phyloP scores from a whole-genome alignment of 2,329 filamentous ascomycete species.

The Arthrobotrys musiformis region DNA sequence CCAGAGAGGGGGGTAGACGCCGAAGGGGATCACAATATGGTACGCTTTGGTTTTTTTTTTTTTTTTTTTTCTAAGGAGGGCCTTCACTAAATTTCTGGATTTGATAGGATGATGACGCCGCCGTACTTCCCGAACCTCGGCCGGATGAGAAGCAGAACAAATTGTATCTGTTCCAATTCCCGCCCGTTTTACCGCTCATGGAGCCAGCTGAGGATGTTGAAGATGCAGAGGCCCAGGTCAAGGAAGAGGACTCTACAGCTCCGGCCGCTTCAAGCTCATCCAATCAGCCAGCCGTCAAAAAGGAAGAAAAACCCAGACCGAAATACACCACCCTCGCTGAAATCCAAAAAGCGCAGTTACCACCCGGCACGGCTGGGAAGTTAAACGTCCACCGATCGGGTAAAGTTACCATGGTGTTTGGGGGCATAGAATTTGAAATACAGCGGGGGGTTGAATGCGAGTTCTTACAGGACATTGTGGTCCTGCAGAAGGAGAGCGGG shows the following conservation, averaged over 20 bases:
- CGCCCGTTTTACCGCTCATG: conserved; percentile 58
- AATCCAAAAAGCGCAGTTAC: conserved; percentile 62
- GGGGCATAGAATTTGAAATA: conserved; percentile 70
- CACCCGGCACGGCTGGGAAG: conserved; percentile 70
- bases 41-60: too few species aligned
- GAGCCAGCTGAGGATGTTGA: conserved; percentile 27
- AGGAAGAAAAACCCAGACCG: conserved; percentile 14
- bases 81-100: too few species aligned
- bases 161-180: conserved; percentile 59
- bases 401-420: conserved; percentile 72
- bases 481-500: conserved; percentile 60
- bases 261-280: conserved; percentile 20
- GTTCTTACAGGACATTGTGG: conserved; percentile 72
- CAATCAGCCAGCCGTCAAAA: conserved; percentile 22
- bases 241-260: conserved; percentile 30
- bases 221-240: conserved; percentile 20
- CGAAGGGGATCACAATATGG: conserved; percentile 57
- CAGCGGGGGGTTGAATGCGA: conserved; percentile 69
- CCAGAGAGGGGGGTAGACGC: conserved; percentile 39
- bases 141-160: conserved; percentile 58
- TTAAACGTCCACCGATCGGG: conserved; percentile 72
- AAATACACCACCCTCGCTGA: conserved; percentile 62
- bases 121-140: not conserved
- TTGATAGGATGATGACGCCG: conserved; percentile 28
- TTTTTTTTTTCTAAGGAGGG: too few species aligned